These are phyloP conservation scores for Pythium biforme DNA, from an alignment of 352 stramenopile genomes.

Conservation along the genomic window DNA sequence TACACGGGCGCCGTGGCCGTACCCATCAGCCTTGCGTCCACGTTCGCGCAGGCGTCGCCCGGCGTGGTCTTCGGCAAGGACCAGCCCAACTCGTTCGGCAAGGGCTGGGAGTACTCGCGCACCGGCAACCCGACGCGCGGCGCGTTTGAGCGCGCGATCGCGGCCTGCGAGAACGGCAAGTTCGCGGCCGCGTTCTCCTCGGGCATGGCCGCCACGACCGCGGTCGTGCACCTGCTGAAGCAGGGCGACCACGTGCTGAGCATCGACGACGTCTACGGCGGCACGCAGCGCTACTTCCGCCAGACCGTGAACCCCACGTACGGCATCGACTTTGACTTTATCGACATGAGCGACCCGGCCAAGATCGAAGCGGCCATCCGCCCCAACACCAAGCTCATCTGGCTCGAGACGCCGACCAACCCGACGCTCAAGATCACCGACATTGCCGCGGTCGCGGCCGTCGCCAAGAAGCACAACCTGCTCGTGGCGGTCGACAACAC, in stretches of 20 bases:
- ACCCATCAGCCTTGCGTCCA: slow-evolving; percentile 92
- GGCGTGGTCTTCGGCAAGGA: slow-evolving; percentile 72
- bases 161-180: slow-evolving; percentile 90
- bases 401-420: slow-evolving; percentile 93
- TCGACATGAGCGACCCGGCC: slow-evolving; percentile 89
- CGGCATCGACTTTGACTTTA: slow-evolving; percentile 93
- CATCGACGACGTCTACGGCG: slow-evolving; percentile 95
- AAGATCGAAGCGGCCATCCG: slow-evolving; percentile 81
- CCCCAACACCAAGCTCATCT: slow-evolving; percentile 93
- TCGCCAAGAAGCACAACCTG: slow-evolving; percentile 88
- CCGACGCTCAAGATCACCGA: slow-evolving; percentile 95
- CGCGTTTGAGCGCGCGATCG: slow-evolving; percentile 92
- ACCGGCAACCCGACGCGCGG: slow-evolving; percentile 95
- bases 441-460: slow-evolving; percentile 87
- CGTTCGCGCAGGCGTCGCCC: slow-evolving; percentile 82
- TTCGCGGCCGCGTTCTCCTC: slow-evolving; percentile 88
- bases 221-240: slow-evolving; percentile 86
- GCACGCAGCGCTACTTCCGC: slow-evolving; percentile 93
- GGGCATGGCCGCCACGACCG: slow-evolving; percentile 89
- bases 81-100: slow-evolving; percentile 90
- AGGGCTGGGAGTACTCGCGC: slow-evolving; percentile 95
- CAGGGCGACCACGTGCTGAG: slow-evolving; percentile 94
- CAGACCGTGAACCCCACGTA: slow-evolving; percentile 90
- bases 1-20: slow-evolving; percentile 79
- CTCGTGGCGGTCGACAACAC: slow-evolving; percentile 94